Evolutionary conservation across 2,329 filamentous ascomycete species (phyloP).

Genomic region (Aspergillus pseudonomiae): DNA sequence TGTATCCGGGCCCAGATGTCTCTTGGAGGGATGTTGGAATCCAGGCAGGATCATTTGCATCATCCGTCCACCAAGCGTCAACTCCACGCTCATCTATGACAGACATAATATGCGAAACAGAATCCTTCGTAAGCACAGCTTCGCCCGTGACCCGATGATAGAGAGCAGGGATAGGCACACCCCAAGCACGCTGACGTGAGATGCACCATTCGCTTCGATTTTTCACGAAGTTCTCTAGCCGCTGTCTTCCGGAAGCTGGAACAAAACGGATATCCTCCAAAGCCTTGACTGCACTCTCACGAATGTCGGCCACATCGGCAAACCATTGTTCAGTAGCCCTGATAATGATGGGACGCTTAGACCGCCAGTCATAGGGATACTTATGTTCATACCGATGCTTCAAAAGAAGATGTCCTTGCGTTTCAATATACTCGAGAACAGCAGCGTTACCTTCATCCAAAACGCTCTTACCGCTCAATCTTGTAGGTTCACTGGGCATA

Average conservation of each 20-base stretch:
- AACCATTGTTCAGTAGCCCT: constrained; percentile 98
- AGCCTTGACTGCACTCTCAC: constrained; percentile 69
- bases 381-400: constrained; percentile 80
- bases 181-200: constrained; percentile 93
- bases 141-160: constrained; percentile 71
- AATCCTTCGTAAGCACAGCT: constrained; percentile 76
- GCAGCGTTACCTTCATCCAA: constrained; percentile 68
- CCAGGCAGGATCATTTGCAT: constrained; percentile 75
- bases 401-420: constrained; percentile 64
- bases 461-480: constrained; percentile 72
- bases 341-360: constrained; percentile 87
- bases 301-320: constrained; percentile 84
- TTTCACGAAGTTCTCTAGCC: constrained; percentile 83
- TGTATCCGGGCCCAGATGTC: constrained; percentile 54
- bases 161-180: constrained; percentile 90
- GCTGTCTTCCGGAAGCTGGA: constrained; percentile 70
- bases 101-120: constrained; percentile 80
- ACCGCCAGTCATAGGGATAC: constrained; percentile 97
- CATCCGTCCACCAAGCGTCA: constrained; percentile 95
- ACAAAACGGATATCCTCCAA: constrained; percentile 76
- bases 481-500: constrained; percentile 68
- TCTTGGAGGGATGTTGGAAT: constrained; percentile 64
- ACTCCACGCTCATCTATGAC: constrained; percentile 76
- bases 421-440: constrained; percentile 69
- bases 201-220: constrained; percentile 97